Evolutionary conservation across 2,329 filamentous ascomycete genomes (phyloP).

Genomic region (Penicillium corylophilum): DNA sequence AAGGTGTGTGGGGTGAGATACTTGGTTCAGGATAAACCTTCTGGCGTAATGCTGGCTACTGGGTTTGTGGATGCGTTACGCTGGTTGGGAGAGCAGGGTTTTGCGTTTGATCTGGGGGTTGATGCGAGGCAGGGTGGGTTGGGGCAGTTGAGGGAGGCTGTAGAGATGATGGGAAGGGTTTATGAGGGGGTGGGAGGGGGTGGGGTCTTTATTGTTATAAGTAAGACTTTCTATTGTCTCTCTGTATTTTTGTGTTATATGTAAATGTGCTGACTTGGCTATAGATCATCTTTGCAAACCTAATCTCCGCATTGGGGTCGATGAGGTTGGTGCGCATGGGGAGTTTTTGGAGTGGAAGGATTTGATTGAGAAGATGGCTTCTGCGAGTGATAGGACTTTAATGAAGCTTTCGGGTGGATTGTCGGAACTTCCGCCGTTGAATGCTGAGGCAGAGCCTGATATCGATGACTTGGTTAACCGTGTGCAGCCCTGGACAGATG

Average conservation of each 20-base stretch:
- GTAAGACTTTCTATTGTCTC: conserved; percentile 41
- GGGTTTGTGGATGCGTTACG: conserved; percentile 66
- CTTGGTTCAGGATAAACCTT: conserved; percentile 73
- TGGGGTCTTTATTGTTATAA: conserved; percentile 68
- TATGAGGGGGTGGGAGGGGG: conserved; percentile 57
- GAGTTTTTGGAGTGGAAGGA: conserved; percentile 68
- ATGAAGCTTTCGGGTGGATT: conserved; percentile 92
- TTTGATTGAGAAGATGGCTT: conserved; percentile 66
- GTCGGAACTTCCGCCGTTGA: conserved; percentile 66
- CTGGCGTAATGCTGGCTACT: conserved; percentile 62
- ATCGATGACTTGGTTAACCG: conserved; percentile 50
- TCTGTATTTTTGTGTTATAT: neutral
- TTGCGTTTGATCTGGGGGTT: conserved; percentile 79
- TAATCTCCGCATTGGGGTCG: conserved; percentile 60
- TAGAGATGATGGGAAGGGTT: conserved; percentile 67
- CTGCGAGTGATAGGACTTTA: conserved; percentile 62
- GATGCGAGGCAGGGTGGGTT: conserved; percentile 76
- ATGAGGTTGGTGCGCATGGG: conserved; percentile 44
- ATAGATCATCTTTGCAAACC: conserved; percentile 89
- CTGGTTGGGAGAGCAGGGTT: conserved; percentile 62
- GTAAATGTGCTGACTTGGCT: conserved; percentile 2
- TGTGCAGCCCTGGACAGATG: conserved; percentile 69
- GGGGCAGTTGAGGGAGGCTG: conserved; percentile 69
- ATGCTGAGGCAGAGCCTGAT: conserved; percentile 17
- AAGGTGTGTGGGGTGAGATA: conserved; percentile 79